Evolutionary conservation across 1,284 basidiomycete genomes (phyloP).

Genomic region (Heliocybe sulcata): DNA sequence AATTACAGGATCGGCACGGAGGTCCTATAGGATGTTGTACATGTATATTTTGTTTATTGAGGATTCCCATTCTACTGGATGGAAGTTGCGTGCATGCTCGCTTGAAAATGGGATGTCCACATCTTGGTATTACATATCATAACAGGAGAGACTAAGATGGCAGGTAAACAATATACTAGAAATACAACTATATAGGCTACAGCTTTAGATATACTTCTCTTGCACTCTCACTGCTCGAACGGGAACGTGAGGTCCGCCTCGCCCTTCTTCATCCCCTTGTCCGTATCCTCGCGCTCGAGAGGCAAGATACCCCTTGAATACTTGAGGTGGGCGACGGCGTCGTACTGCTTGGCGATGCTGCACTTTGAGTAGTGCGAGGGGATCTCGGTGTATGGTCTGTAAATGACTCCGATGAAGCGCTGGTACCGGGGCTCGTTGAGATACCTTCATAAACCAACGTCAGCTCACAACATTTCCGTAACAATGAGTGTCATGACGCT

Average conservation of each 20-base stretch:
- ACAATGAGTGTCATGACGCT: background rate
- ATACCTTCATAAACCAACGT: conserved; percentile 10
- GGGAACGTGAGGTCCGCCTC: background rate
- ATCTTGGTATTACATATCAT: no score
- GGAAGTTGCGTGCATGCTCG: no score
- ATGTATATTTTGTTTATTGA: background rate
- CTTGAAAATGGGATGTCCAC: no score
- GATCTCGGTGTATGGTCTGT: conserved; percentile 17
- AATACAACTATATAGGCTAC: background rate
- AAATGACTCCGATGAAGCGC: conserved; percentile 21
- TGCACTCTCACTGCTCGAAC: background rate
- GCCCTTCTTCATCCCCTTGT: background rate
- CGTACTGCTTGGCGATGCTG: conserved; percentile 19
- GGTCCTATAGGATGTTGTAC: background rate
- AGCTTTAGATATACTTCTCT: background rate
- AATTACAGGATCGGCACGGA: background rate
- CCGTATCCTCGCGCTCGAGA: background rate
- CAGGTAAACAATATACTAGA: background rate
- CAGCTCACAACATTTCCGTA: background rate
- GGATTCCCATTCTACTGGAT: background rate
- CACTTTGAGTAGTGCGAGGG: conserved; percentile 20
- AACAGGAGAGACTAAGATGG: no score
- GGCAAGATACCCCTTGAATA: background rate
- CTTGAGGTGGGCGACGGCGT: conserved; percentile 5
- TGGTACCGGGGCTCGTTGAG: conserved; percentile 17